A percentile compares a stretch with the other conserved stretches of the same genome.
These are phyloP conservation scores for Rhizophagus prolifer DNA, from an alignment of 192 early-diverging fungal species.

Conservation along the genomic window DNA sequence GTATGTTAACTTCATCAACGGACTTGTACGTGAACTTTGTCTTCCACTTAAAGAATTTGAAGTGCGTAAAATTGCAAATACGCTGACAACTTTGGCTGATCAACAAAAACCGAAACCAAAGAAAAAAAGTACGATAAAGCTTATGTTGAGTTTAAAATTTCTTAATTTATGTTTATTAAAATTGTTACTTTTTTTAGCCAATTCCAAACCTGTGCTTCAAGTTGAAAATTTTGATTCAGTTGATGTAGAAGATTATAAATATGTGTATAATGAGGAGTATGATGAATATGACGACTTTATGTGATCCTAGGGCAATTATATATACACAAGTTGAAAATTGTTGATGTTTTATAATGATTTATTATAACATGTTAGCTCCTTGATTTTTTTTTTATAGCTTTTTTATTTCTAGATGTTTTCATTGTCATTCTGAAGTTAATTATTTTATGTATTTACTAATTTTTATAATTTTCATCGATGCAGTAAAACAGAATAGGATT, in stretches of 20 bases:
- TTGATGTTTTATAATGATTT: background rate
- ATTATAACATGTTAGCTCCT: background rate
- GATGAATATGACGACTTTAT: slow-evolving; percentile 60
- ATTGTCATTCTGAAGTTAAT: background rate
- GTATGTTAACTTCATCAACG: slow-evolving; percentile 63
- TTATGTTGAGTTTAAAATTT: background rate
- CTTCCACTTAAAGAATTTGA: slow-evolving; percentile 62
- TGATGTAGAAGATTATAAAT: slow-evolving; percentile 54
- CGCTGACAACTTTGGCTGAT: slow-evolving; percentile 66
- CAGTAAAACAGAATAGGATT: background rate
- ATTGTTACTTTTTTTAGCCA: background rate
- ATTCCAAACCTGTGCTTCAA: slow-evolving; percentile 38
- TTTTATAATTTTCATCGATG: background rate
- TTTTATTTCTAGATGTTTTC: background rate
- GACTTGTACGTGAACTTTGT: slow-evolving; percentile 64
- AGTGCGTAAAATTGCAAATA: slow-evolving; percentile 59
- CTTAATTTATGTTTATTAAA: background rate
- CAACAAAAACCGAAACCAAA: slow-evolving; percentile 72
- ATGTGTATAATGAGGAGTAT: slow-evolving; percentile 35
- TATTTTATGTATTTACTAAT: background rate
- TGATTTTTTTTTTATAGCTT: background rate
- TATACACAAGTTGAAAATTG: background rate
- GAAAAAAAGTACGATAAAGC: slow-evolving; percentile 52
- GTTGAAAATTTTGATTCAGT: slow-evolving; percentile 34
- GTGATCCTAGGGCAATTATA: slow-evolving; percentile 31